phyloP scores from a whole-genome alignment of 192 early-diverging fungal species.

The Coemansia sp. region DNA sequence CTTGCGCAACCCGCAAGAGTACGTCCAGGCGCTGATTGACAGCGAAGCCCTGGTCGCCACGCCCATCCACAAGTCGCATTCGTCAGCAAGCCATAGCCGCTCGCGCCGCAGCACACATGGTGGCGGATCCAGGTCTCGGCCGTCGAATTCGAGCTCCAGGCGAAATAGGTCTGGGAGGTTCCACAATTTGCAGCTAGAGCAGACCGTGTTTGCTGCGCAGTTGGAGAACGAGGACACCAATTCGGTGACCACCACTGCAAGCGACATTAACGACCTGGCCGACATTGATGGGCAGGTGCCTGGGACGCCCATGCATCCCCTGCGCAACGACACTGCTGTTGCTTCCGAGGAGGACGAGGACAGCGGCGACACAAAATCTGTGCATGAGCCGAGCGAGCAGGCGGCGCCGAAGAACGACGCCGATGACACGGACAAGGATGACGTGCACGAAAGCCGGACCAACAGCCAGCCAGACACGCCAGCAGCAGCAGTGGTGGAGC shows the following conservation, averaged over 20 bases:
- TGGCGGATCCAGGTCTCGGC: not conserved
- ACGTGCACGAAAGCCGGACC: slow-evolving; percentile 1
- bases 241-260: slow-evolving; percentile 35
- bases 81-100: slow-evolving; percentile 6
- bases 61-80: slow-evolving; percentile 11
- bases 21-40: slow-evolving; percentile 48
- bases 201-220: slow-evolving; percentile 22
- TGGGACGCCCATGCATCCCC: slow-evolving; percentile 17
- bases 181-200: slow-evolving; percentile 53
- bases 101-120: slow-evolving; percentile 21
- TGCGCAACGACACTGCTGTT: slow-evolving; percentile 1
- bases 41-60: slow-evolving; percentile 17
- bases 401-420: slow-evolving; percentile 5
- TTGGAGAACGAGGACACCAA: slow-evolving; percentile 46
- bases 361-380: not conserved
- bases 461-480: slow-evolving; percentile 4
- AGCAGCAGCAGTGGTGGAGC: not conserved
- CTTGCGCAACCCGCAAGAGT: slow-evolving; percentile 44
- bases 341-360: slow-evolving; percentile 5
- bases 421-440: slow-evolving; percentile 7
- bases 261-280: slow-evolving; percentile 40
- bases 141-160: slow-evolving; percentile 2
- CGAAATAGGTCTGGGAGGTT: slow-evolving; percentile 24
- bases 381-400: not conserved
- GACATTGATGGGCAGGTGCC: slow-evolving; percentile 34